Evolutionary conservation across 2,329 filamentous ascomycete genomes (phyloP), one percentile per base, ranked within the genome.

Genomic region (Fusarium tuaranense): DNA sequence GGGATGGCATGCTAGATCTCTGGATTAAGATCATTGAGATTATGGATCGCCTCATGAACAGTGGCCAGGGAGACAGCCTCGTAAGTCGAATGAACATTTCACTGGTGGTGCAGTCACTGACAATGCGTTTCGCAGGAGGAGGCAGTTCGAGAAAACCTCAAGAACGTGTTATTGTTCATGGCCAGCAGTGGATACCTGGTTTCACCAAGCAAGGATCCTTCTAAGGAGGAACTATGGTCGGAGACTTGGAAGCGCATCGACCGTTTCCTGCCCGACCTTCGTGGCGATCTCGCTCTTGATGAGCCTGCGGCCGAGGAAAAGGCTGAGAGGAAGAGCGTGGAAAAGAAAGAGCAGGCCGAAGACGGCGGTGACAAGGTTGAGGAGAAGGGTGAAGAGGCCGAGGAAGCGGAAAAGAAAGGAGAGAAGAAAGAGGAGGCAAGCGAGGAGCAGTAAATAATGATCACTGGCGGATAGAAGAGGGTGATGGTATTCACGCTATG

Each of bases 111-210:
- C 10, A 20, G 30, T 20, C 22, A 32, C 60, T 76, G 68, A 74
- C 64, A 76, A 27, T 78, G 65, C 5, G 16, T 25, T 14, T n/a
- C 41, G 18, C 77, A 97, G 92, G 95, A 97, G 84, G 97, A 99
- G 86, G 96, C 97, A 14, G 95, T 98, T 3, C 94, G 94, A 1
- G 97, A 99, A 83, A 97, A 95, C 75, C 86, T 99, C 68, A 99
- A 99, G 85, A 99, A 99, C 76, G 95, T 98, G 63, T 87, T 98
- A 27, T 88, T 99, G 12, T 97, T 99, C 78, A 98, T 99, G 95
- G 92, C 94, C 7, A 97, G 92, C 81, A 95, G 93, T 61, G 95
- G 94, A 39, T 95, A 94, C 78, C 89, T 99, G 7, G 92, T 94
- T 0, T 89, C 94, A 2, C 94, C 94, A 14, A 87, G 84, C 73